These are phyloP conservation scores for Globisporangium radiosum DNA, from an alignment of 352 stramenopile species.

Conservation along the genomic window DNA sequence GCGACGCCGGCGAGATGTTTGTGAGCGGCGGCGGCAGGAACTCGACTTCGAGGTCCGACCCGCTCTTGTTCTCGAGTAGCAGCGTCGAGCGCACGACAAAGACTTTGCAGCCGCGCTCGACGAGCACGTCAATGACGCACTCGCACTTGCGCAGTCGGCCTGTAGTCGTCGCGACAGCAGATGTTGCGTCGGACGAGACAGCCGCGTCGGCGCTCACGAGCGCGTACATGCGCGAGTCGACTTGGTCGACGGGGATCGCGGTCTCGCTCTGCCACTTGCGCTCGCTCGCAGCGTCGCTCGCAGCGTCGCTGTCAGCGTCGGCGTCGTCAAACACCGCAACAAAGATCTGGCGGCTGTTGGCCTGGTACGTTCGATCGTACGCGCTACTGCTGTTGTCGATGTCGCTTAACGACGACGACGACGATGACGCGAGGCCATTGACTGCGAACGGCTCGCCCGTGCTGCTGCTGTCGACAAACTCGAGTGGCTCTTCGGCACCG, in stretches of 20 bases:
- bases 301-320: neutral
- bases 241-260: constrained; percentile 75
- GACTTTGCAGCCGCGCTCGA: constrained; percentile 84
- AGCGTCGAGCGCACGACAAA: constrained; percentile 81
- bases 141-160: constrained; percentile 61
- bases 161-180: too few relatives aligned
- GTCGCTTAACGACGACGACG: too few relatives aligned
- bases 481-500: constrained; percentile 58
- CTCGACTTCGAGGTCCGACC: constrained; percentile 80
- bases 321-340: constrained; percentile 40
- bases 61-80: constrained; percentile 79
- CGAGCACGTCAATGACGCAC: constrained; percentile 79
- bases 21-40: constrained; percentile 58
- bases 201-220: constrained; percentile 62
- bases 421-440: too few relatives aligned
- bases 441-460: neutral
- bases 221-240: constrained; percentile 78
- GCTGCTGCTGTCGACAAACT: constrained; percentile 31
- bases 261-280: constrained; percentile 70
- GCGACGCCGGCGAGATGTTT: constrained; percentile 26
- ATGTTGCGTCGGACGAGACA: constrained; percentile 16
- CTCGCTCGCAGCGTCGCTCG: neutral
- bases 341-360: constrained; percentile 47
- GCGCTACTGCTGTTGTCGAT: constrained; percentile 9
- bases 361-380: constrained; percentile 13